Evolutionary conservation across 2,329 filamentous ascomycete genomes (phyloP).

Genomic region (Talaromyces sp.): DNA sequence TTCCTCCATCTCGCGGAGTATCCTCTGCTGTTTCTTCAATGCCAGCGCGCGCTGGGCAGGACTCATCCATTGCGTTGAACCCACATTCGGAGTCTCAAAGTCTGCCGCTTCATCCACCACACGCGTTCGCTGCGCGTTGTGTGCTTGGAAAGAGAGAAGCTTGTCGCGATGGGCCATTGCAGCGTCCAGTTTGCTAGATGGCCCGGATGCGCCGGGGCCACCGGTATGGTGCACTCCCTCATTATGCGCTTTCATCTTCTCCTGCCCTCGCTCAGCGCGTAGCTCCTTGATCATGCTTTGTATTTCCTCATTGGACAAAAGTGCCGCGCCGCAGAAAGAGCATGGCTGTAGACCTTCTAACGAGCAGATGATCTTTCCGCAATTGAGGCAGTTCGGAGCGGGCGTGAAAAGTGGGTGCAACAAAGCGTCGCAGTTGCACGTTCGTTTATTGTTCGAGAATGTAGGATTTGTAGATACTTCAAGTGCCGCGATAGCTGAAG

Average conservation of each 20-base stretch:
- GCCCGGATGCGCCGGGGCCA: constrained; percentile 24
- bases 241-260: constrained; percentile 78
- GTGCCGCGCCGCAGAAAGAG: constrained; percentile 74
- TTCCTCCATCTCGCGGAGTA: constrained; percentile 81
- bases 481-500: constrained; percentile 76
- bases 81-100: constrained; percentile 56
- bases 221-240: constrained; percentile 36
- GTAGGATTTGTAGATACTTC: constrained; percentile 89
- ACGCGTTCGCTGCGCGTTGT: constrained; percentile 77
- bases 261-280: constrained; percentile 76
- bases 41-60: constrained; percentile 77
- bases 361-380: constrained; percentile 91
- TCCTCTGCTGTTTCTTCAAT: constrained; percentile 77
- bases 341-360: constrained; percentile 92
- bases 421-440: constrained; percentile 81
- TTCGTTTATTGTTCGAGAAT: constrained; percentile 57
- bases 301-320: constrained; percentile 68
- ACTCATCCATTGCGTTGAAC: constrained; percentile 73
- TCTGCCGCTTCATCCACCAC: constrained; percentile 81
- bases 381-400: constrained; percentile 85
- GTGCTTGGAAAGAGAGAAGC: constrained; percentile 73
- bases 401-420: constrained; percentile 84
- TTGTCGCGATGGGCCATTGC: constrained; percentile 76
- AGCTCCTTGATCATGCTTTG: constrained; percentile 81
- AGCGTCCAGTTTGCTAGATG: constrained; percentile 54